Base-by-base conservation (phyloP, 2,329 filamentous ascomycete genomes). In the Lecanosticta acicola region DNA sequence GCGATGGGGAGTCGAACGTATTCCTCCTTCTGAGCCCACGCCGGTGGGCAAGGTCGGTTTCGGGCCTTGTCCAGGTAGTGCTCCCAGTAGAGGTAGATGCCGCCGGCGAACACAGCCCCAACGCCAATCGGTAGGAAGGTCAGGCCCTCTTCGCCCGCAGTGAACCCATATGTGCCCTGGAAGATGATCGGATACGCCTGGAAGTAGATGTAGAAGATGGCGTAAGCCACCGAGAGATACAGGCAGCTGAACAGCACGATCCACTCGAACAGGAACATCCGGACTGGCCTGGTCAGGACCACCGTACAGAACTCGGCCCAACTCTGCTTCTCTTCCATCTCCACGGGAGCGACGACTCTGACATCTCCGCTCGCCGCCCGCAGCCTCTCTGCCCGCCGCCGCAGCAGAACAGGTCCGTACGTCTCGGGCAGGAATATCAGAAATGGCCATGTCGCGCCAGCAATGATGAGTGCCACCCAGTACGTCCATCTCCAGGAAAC, bases 171-270 rank as follows among this genome's bases (percentile, higher is more conserved):
- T 3, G 81, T 72, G 18, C 67, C 72, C 8, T 50, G 69, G 63
- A 87, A 90, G 52, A 88, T 84, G 49, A 59, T 79, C 61, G 63
- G 82, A 62, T 83, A 90, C 2, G 84, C 83, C 62, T 87, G 80
- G 57, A 91, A 87, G 60, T 81, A 87, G 67, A 90, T 85, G 71
- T 80, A 83, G 51, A 83, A 78, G 49, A 83, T 75, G 3, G 72
- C 76, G 60, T 88, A 90, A 7, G 67, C 70, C 39, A 73, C 69
- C 26, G 81, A 75, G 20, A 90, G 71, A 26, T 85, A 80, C 9
- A 89, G 71, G 64, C 88, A 90, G 1, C 77, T 79, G 39, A 80
- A 83, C 18, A 81, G 72, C 5, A 91, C 84, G 40, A 91, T 84
- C 39, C 83, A 81, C 60, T 93, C 87, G 35, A 76, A 81, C 36